Percentiles rank a stretch among this genome's conserved stretches.
Evolutionary conservation across 306 rosid species (phyloP).

Genomic region (Crataegus laevigata): DNA sequence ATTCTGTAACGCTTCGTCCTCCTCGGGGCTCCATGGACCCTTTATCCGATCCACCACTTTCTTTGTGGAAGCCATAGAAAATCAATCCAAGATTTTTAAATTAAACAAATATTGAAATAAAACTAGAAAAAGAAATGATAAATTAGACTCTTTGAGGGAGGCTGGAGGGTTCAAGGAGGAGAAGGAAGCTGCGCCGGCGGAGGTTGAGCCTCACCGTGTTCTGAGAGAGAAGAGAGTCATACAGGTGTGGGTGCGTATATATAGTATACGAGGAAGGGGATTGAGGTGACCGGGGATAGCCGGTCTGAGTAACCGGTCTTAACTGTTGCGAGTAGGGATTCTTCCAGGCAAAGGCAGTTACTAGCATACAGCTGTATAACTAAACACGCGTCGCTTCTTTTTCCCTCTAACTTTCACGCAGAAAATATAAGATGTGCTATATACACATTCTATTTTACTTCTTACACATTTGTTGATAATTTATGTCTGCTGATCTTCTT

Average conservation of each 20-base stretch:
- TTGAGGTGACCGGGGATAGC: conserved; percentile 29
- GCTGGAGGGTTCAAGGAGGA: too few species aligned
- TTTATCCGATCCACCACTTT: conserved; percentile 57
- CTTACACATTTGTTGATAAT: too few species aligned
- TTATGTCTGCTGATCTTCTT: too few species aligned
- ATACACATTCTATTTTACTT: too few species aligned
- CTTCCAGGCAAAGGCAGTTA: conserved; percentile 47
- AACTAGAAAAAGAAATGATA: neutral
- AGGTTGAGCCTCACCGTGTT: conserved; percentile 29
- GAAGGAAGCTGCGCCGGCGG: neutral
- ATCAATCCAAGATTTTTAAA: neutral
- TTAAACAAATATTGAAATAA: neutral
- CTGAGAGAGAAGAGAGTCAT: neutral
- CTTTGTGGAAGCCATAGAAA: conserved; percentile 33
- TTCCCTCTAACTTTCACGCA: conserved; percentile 36
- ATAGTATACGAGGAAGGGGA: conserved; percentile 23
- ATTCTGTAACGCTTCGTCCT: conserved; percentile 53
- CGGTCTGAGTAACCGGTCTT: conserved; percentile 36
- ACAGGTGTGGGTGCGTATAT: conserved; percentile 18
- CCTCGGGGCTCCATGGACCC: conserved; percentile 91
- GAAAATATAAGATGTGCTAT: too few species aligned
- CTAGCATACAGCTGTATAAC: conserved; percentile 45
- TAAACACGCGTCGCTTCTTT: conserved; percentile 48
- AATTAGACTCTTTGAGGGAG: neutral
- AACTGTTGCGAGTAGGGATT: conserved; percentile 31